These are phyloP conservation scores for Suillus fuscotomentosus DNA, from an alignment of 768 basidiomycete species.

Conservation along the genomic window DNA sequence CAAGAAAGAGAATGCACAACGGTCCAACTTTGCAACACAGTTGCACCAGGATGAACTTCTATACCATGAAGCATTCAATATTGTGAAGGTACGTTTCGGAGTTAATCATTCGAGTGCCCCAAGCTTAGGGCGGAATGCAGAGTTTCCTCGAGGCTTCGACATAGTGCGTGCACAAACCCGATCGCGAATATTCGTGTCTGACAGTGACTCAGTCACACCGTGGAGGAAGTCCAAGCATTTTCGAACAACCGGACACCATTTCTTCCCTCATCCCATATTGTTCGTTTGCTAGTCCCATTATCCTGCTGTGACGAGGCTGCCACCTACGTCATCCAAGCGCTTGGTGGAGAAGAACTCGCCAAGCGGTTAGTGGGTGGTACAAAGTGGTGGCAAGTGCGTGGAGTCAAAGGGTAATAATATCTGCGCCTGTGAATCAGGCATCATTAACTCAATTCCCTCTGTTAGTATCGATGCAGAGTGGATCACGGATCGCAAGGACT, in stretches of 20 bases:
- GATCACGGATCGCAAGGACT: constrained; percentile 85
- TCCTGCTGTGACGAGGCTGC: constrained; percentile 77
- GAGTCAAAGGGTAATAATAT: constrained; percentile 68
- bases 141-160: constrained; percentile 74
- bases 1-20: constrained; percentile 39
- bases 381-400: constrained; percentile 98
- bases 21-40: constrained; percentile 41
- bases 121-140: constrained; percentile 31
- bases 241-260: constrained; percentile 80
- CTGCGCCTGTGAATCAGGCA: constrained; percentile 20
- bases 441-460: constrained; percentile 10
- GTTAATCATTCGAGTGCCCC: background rate
- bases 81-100: constrained; percentile 57
- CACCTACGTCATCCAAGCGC: constrained; percentile 62
- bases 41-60: constrained; percentile 73
- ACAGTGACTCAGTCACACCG: constrained; percentile 58
- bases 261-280: constrained; percentile 79
- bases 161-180: constrained; percentile 43
- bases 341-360: constrained; percentile 80
- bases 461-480: constrained; percentile 81
- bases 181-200: background rate
- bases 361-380: constrained; percentile 79
- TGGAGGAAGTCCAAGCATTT: constrained; percentile 80
- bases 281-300: constrained; percentile 71
- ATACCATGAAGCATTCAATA: constrained; percentile 77